Evolutionary conservation across 768 basidiomycete genomes (phyloP).

Genomic region (Leccinellum luteum): DNA sequence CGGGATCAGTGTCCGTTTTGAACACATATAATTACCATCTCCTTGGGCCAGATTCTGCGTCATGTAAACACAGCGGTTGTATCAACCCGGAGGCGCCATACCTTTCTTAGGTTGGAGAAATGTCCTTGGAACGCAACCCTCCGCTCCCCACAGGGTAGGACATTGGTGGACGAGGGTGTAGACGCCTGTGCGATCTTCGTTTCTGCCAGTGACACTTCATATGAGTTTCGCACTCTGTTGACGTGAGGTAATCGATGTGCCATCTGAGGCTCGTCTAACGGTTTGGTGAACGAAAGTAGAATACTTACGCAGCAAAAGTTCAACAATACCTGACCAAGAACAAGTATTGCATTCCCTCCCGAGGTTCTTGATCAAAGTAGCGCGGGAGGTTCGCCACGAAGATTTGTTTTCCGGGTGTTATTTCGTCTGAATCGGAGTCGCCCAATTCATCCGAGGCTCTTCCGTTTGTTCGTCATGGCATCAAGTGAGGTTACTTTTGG

Average conservation of each 20-base stretch:
- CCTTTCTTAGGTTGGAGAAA: conserved; percentile 67
- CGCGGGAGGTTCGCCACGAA: conserved; percentile 77
- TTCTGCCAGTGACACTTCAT: conserved; percentile 45
- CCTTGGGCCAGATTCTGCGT: conserved; percentile 62
- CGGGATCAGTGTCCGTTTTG: conserved; percentile 47
- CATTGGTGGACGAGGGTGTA: conserved; percentile 25
- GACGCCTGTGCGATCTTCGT: conserved; percentile 19
- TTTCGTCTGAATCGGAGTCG: conserved; percentile 60
- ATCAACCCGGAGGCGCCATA: conserved; percentile 1
- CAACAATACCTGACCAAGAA: conserved; percentile 72
- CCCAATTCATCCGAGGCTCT: conserved; percentile 47
- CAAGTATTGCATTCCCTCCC: conserved; percentile 76
- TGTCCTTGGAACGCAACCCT: conserved; percentile 51
- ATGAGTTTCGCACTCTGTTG: conserved; percentile 69
- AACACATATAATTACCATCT: conserved; percentile 1
- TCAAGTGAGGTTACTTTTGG: background rate
- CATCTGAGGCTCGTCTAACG: conserved; percentile 67
- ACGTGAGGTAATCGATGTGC: conserved; percentile 61
- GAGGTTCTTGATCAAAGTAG: conserved; percentile 61
- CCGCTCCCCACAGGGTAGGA: conserved; percentile 70
- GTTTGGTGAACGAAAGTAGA: conserved; percentile 8
- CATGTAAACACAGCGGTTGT: conserved; percentile 5
- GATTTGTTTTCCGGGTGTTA: conserved; percentile 63
- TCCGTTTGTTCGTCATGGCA: conserved; percentile 48
- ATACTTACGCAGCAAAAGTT: background rate